These are phyloP conservation scores for Komagataella pseudopastoris DNA, from an alignment of 805 yeast genomes.

Conservation along the genomic window DNA sequence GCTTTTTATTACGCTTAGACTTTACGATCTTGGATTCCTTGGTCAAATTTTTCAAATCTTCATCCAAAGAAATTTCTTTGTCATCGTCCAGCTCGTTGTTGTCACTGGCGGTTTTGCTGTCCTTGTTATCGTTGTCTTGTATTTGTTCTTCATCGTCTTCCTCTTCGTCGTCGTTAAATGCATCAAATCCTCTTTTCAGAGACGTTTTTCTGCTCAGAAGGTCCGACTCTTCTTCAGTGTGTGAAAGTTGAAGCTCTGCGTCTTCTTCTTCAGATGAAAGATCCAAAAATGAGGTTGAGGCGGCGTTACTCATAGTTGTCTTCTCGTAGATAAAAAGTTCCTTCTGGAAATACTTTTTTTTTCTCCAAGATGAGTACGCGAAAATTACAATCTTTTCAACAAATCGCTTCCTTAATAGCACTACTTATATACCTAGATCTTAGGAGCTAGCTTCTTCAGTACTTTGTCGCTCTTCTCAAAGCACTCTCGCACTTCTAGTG, in stretches of 20 bases:
- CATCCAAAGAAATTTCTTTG: slow-evolving; percentile 8
- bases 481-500: slow-evolving; percentile 20
- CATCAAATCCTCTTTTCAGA: slow-evolving; percentile 3
- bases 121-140: slow-evolving; percentile 6
- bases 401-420: too few species aligned
- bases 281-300: background rate
- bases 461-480: slow-evolving; percentile 10
- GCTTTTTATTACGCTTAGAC: slow-evolving; percentile 32
- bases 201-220: slow-evolving; percentile 4
- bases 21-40: slow-evolving; percentile 18
- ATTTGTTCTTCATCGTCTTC: slow-evolving; percentile 10
- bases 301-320: background rate
- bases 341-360: background rate
- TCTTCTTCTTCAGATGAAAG: background rate
- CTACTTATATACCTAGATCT: background rate
- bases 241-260: background rate
- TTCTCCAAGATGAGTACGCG: background rate
- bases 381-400: too few species aligned
- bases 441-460: slow-evolving; percentile 7
- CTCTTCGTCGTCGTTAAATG: slow-evolving; percentile 10
- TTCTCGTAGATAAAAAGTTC: background rate
- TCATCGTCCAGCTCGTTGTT: slow-evolving; percentile 9
- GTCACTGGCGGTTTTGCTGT: slow-evolving; percentile 9
- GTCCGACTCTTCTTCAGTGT: slow-evolving; percentile 3
- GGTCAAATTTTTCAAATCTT: slow-evolving; percentile 8